Conservation (phyloP, 163 green algal genomes). For the Coccomyxa subellipsoidea region DNA sequence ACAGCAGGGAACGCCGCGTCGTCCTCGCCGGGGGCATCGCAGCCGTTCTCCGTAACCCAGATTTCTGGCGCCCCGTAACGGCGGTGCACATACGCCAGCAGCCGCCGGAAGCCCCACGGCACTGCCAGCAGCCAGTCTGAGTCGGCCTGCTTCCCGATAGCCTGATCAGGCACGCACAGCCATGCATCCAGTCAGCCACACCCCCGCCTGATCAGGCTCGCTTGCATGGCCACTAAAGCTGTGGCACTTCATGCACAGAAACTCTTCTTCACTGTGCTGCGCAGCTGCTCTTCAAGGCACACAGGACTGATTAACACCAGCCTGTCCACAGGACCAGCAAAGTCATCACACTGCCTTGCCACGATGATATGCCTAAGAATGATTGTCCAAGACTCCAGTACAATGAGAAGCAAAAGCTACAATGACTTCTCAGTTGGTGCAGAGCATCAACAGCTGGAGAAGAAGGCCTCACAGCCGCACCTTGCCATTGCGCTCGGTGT, state of each 20-base stretch:
- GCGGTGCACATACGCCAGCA: constrained; percentile 49
- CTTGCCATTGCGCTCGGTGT: background rate
- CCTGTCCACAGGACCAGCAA: too few species aligned
- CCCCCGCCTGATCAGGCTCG: background rate
- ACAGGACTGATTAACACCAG: too few species aligned
- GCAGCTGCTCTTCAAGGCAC: too few species aligned
- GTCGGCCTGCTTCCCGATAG: constrained; percentile 35
- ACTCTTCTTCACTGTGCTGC: too few species aligned
- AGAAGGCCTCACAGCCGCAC: too few species aligned
- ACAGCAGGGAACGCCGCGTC: background rate
- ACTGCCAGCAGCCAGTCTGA: constrained; percentile 52
- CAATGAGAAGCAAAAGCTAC: too few species aligned
- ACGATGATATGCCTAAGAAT: too few species aligned
- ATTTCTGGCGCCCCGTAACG: constrained; percentile 28
- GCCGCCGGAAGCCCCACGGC: constrained; percentile 48
- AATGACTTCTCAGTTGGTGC: too few species aligned
- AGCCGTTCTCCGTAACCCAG: constrained; percentile 58
- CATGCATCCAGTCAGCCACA: background rate
- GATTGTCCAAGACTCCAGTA: too few species aligned
- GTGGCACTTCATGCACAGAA: too few species aligned
- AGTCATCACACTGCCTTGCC: too few species aligned
- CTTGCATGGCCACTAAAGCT: background rate
- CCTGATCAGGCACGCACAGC: background rate
- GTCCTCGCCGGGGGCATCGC: constrained; percentile 32
- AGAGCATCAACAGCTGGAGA: too few species aligned